These are phyloP conservation scores for Ogataea ramenticola DNA, from an alignment of 805 yeast species.

Conservation along the genomic window DNA sequence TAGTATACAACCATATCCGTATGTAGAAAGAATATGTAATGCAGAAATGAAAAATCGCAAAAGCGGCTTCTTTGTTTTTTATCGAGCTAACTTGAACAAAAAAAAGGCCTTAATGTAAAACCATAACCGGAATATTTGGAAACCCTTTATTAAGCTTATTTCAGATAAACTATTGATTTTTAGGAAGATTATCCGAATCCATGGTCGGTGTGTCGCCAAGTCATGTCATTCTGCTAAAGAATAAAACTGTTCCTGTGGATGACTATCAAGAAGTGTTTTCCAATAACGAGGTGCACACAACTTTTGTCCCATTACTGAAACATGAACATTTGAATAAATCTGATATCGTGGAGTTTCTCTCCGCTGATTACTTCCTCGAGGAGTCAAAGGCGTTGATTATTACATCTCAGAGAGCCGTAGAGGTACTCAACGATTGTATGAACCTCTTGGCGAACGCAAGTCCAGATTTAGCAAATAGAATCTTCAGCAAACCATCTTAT, in stretches of 20 bases:
- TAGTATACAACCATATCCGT: no score
- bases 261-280: constrained; percentile 46
- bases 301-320: constrained; percentile 66
- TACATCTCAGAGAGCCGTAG: constrained; percentile 90
- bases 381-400: constrained; percentile 53
- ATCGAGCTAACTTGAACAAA: no score
- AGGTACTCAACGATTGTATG: constrained; percentile 51
- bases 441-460: constrained; percentile 12
- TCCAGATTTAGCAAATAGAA: constrained; percentile 11
- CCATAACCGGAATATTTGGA: no score
- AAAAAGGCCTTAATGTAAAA: no score
- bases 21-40: no score
- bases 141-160: no score
- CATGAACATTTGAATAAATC: constrained; percentile 51
- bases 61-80: neutral
- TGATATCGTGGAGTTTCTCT: constrained; percentile 37
- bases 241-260: constrained; percentile 61
- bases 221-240: constrained; percentile 55
- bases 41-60: neutral
- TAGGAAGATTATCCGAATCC: neutral
- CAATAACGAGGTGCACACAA: constrained; percentile 30
- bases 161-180: neutral
- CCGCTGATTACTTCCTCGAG: constrained; percentile 32
- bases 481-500: constrained; percentile 51
- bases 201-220: constrained; percentile 1